Percentiles rank a stretch among this genome's conserved stretches.
phyloP scores from a whole-genome alignment of 768 basidiomycete genomes.

The Tricholomella constricta region DNA sequence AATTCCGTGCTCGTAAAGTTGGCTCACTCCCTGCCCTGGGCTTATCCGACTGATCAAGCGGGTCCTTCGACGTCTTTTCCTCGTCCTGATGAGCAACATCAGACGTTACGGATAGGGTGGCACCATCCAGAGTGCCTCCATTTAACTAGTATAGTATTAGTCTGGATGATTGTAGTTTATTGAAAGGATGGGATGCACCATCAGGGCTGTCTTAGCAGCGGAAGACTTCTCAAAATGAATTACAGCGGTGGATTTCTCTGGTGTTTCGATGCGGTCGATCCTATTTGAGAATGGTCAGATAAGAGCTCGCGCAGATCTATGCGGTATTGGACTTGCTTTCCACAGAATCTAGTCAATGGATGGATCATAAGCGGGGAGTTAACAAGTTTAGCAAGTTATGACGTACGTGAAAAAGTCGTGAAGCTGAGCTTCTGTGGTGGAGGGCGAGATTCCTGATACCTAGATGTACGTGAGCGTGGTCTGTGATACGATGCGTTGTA shows the following conservation, averaged over 20 bases:
- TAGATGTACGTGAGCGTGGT: slow-evolving; percentile 26
- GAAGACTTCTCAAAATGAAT: slow-evolving; percentile 84
- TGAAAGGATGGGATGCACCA: slow-evolving; percentile 45
- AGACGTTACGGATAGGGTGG: slow-evolving; percentile 69
- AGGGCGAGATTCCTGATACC: slow-evolving; percentile 72
- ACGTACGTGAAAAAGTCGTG: slow-evolving; percentile 81
- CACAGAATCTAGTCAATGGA: slow-evolving; percentile 69
- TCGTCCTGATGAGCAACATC: slow-evolving; percentile 62
- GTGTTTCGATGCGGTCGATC: slow-evolving; percentile 63
- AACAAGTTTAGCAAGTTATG: neutral
- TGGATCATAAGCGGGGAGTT: slow-evolving; percentile 12
- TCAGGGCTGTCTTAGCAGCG: slow-evolving; percentile 84
- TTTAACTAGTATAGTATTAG: slow-evolving; percentile 50
- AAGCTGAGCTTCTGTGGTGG: slow-evolving; percentile 68
- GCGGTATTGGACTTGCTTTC: slow-evolving; percentile 52
- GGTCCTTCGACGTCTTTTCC: slow-evolving; percentile 41
- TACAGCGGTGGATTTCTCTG: slow-evolving; percentile 50
- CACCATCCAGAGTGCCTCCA: slow-evolving; percentile 76
- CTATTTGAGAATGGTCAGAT: slow-evolving; percentile 33
- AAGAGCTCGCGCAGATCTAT: neutral
- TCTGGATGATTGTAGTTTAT: neutral
- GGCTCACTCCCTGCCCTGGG: slow-evolving; percentile 80
- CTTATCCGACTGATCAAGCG: slow-evolving; percentile 86
- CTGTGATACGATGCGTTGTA: neutral
- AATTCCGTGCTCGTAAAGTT: neutral